Evolutionary conservation across 305 asterid species (phyloP).

Genomic region (Fraxinus velutina): DNA sequence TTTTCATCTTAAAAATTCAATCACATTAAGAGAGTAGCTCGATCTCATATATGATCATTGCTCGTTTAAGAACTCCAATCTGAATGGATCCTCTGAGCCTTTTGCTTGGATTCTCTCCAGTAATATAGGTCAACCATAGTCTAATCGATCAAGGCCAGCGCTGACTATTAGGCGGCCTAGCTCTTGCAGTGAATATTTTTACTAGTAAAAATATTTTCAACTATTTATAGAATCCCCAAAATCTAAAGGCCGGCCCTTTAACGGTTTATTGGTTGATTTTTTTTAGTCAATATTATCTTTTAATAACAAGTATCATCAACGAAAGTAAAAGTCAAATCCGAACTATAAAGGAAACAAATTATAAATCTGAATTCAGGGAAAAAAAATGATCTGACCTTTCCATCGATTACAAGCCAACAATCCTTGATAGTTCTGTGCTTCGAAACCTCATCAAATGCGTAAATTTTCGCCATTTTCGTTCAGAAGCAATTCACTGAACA

Average conservation of each 20-base stretch:
- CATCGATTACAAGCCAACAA: constrained; percentile 30
- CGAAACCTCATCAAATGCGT: constrained; percentile 23
- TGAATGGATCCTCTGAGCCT: not conserved
- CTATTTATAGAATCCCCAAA: not conserved
- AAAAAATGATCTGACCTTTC: constrained; percentile 21
- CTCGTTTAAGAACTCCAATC: not conserved
- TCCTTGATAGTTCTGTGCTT: constrained; percentile 28
- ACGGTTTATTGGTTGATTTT: not conserved
- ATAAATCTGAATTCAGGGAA: not conserved
- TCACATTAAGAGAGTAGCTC: not conserved
- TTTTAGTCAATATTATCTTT: not conserved
- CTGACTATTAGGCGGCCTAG: not conserved
- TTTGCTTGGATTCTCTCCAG: not conserved
- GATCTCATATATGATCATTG: not conserved
- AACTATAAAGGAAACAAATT: not conserved
- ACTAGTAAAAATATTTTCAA: not conserved
- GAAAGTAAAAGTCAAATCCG: not conserved
- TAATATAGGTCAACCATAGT: not conserved
- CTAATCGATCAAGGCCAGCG: not conserved
- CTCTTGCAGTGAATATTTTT: not conserved
- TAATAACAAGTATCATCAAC: not conserved
- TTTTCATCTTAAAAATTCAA: not conserved
- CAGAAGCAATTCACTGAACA: not conserved
- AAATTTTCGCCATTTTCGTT: constrained; percentile 8
- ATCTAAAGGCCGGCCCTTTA: not conserved